These are phyloP conservation scores for Ophiocordyceps camponoti-floridani DNA, from an alignment of 2,329 filamentous ascomycete species.

Conservation along the genomic window DNA sequence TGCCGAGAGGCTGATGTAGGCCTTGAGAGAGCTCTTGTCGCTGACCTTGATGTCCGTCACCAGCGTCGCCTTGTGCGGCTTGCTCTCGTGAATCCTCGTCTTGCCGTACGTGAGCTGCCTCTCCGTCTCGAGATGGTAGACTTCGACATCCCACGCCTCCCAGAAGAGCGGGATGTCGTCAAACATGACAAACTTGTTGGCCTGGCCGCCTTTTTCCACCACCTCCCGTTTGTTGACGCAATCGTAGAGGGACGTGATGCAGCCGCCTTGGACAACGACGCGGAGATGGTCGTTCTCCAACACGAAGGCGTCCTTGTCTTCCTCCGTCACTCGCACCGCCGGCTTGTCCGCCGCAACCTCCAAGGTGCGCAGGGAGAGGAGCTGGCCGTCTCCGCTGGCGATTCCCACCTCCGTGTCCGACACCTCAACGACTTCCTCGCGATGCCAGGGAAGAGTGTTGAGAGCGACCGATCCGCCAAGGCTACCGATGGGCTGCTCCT, in stretches of 20 bases:
- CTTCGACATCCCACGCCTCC: slow-evolving; percentile 97
- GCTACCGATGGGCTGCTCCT: slow-evolving; percentile 16
- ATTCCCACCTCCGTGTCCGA: slow-evolving; percentile 33
- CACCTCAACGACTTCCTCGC: slow-evolving; percentile 54
- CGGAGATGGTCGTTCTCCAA: slow-evolving; percentile 63
- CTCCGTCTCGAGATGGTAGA: slow-evolving; percentile 80
- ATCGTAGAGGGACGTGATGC: slow-evolving; percentile 75
- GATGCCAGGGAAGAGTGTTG: slow-evolving; percentile 78
- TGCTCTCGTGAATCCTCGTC: slow-evolving; percentile 53
- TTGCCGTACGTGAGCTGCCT: slow-evolving; percentile 52
- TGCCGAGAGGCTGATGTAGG: slow-evolving; percentile 64
- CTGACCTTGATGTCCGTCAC: slow-evolving; percentile 77
- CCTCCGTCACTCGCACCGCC: slow-evolving; percentile 33
- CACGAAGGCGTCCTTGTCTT: slow-evolving; percentile 46
- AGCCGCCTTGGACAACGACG: slow-evolving; percentile 55
- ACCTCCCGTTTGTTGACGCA: slow-evolving; percentile 55
- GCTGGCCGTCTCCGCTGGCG: slow-evolving; percentile 35
- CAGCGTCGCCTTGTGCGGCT: slow-evolving; percentile 62
- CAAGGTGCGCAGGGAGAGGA: slow-evolving; percentile 32
- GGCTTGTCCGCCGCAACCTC: slow-evolving; percentile 24
- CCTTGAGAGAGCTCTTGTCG: slow-evolving; percentile 69
- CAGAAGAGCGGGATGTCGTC: slow-evolving; percentile 96
- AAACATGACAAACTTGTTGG: slow-evolving; percentile 84
- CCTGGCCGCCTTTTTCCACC: slow-evolving; percentile 55
- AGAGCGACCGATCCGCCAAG: slow-evolving; percentile 42